Evolutionary conservation across 495 filamentous ascomycete species (phyloP), one percentile per base, ranked within the genome.

Genomic region (Hypoxylon trugodes): DNA sequence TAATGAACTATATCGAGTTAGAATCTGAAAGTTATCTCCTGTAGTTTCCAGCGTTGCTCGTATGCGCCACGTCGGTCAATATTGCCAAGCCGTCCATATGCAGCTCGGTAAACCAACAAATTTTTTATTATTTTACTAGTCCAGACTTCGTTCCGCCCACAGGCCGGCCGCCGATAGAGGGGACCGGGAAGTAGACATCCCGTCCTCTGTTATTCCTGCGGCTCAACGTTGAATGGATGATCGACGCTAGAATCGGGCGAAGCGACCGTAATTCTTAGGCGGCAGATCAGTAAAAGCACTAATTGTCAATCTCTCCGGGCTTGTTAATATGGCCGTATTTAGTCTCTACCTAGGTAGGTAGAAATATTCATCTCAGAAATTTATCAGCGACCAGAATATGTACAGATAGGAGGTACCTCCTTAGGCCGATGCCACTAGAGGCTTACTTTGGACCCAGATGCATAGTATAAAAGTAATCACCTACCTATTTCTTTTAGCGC

Each of bases 171-270:
- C n/a, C n/a, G n/a, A n/a, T n/a, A n/a, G n/a, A n/a, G n/a, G n/a
- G n/a, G n/a, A n/a, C n/a, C n/a, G n/a, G n/a, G n/a, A n/a, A n/a
- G n/a, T n/a, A n/a, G n/a, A n/a, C 10, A 30, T 30, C 28, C 28
- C 28, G 28, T 30, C 10, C 28, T 5, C 26, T 26, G 15, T 4
- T 45, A 42, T 38, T 38, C 19, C 4, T 58, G 54, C 54, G 54
- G 54, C 54, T 58, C 28, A 48, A 47, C 12, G 18, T 41, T 33
- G 22, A 25, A 15, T 55, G 38, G 15, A 55, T 26, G 10, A 24
- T 19, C n/a, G 16, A 10, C 22, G 8, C 32, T 18, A 25, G n/a
- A 49, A n/a, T 36, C 13, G 33, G 33, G 10, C 3, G 4, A 3
- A 36, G 4, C 13, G 13, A n/a, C 33, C n/a, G n/a, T n/a, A n/a